Evolutionary conservation across 345 rosid species (phyloP), one percentile per base, ranked within the genome.

Genomic region (Isatis tinctoria): DNA sequence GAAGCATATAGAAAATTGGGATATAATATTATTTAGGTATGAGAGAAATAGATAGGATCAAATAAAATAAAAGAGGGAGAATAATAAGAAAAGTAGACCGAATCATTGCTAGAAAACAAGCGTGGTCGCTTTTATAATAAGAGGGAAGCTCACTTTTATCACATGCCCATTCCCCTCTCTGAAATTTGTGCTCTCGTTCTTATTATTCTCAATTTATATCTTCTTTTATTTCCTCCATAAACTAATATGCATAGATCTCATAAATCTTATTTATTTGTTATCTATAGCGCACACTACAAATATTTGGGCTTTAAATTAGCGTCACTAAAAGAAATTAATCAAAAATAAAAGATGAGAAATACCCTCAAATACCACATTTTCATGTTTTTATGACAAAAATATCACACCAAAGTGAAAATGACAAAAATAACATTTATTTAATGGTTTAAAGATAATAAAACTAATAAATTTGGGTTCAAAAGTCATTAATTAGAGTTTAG

Each of bases 61-160:
- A 69, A 47, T 11, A 33, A 48, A 48, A 74, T 3, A 16, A 16
- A 60, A 63, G 16, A 1, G 37, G 10, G 37, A 35, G 37, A 35
- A 90, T 83, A 72, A 83, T 79, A 80, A 78, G 73, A 56, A 53
- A 82, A 79, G 86, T 73, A 84, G 90, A 88, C 90, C 86, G 61
- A 84, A 90, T 92, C 85, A 92, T 92, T 90, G 94, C 88, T 73
- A 76, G 80, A 81, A 84, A 86, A 86, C 84, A 88, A 89, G 97
- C 97, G 89, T 90, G 97, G 96, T 88, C 90, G 83, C 95, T 83
- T 83, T 87, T 82, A 75, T 71, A 81, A 76, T 77, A 78, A 74
- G 83, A 41, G 74, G 68, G 80, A 84, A 87, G 81, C 87, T 82
- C 81, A 83, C 90, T 85, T 90, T 93, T 78, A 61, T 90, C 97